Percentiles rank a stretch among this genome's conserved stretches.
Evolutionary conservation across 164 flowering plant genomes (phyloP).

Genomic region (Piper betle): DNA sequence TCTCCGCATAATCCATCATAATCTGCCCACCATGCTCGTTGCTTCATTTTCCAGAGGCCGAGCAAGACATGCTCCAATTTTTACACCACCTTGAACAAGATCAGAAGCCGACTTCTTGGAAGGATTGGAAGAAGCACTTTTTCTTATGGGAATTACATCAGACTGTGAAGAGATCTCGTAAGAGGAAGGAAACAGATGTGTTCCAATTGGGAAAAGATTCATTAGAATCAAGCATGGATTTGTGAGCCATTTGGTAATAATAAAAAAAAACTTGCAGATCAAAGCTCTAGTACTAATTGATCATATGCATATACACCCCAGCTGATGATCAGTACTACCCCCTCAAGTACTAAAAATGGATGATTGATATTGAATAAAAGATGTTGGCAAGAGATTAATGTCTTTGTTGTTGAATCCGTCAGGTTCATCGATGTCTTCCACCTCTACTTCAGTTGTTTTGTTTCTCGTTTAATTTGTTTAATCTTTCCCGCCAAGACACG

Average conservation of each 20-base stretch:
- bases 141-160: conserved; percentile 8
- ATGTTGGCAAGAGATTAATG: too few relatives aligned
- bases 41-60: conserved; percentile 2
- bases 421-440: too few relatives aligned
- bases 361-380: too few relatives aligned
- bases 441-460: not conserved
- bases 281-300: conserved; percentile 7
- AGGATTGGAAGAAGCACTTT: conserved; percentile 2
- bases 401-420: too few relatives aligned
- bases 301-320: not conserved
- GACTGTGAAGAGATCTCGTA: conserved; percentile 11
- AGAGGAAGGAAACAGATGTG: conserved; percentile 15
- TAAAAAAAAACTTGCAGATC: conserved; percentile 23
- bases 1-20: conserved; percentile 9
- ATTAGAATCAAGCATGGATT: conserved; percentile 7
- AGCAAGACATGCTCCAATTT: conserved; percentile 7
- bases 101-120: conserved; percentile 16
- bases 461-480: not conserved
- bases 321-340: not conserved
- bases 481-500: not conserved
- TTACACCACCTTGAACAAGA: conserved; percentile 5
- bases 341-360: too few relatives aligned
- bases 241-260: conserved; percentile 5
- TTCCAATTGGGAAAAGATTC: conserved; percentile 8
- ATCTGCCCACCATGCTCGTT: conserved; percentile 2